phyloP scores from a whole-genome alignment of 345 rosid species.

The Cardamine resedifolia region DNA sequence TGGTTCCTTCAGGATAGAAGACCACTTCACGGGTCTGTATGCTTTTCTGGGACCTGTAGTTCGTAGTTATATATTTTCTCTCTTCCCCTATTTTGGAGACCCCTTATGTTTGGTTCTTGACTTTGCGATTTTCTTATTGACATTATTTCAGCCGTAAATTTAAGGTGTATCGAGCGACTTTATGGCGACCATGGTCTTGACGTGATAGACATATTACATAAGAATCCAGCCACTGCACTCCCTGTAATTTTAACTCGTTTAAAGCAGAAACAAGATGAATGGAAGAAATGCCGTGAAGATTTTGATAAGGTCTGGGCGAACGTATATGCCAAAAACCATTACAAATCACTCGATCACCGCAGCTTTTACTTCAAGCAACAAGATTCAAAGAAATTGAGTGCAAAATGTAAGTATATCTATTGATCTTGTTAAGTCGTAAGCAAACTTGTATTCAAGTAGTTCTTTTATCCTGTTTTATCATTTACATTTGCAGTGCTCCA shows the following conservation, averaged over 20 bases:
- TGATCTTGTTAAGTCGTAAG: background rate
- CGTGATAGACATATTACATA: slow-evolving; percentile 77
- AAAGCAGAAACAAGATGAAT: slow-evolving; percentile 97
- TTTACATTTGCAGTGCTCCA: background rate
- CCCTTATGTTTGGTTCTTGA: slow-evolving; percentile 20
- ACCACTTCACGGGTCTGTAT: slow-evolving; percentile 75
- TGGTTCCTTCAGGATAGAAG: slow-evolving; percentile 59
- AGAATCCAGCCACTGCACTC: slow-evolving; percentile 71
- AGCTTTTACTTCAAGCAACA: slow-evolving; percentile 99
- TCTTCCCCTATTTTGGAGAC: background rate
- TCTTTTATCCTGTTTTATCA: background rate
- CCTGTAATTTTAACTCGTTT: slow-evolving; percentile 79
- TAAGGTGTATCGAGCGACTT: slow-evolving; percentile 92
- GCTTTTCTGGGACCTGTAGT: slow-evolving; percentile 13
- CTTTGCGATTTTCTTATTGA: slow-evolving; percentile 7
- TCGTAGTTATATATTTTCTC: slow-evolving; percentile 12
- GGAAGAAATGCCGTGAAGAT: slow-evolving; percentile 90
- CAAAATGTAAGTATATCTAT: slow-evolving; percentile 71
- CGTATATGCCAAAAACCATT: slow-evolving; percentile 83
- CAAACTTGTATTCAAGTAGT: background rate
- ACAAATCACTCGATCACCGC: slow-evolving; percentile 96
- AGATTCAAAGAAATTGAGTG: slow-evolving; percentile 92
- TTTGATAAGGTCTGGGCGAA: slow-evolving; percentile 97
- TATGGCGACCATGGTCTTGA: slow-evolving; percentile 99
- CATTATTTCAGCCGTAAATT: slow-evolving; percentile 61